Base-by-base conservation (phyloP, 768 basidiomycete species). In the Stropharia rugosoannulata region DNA sequence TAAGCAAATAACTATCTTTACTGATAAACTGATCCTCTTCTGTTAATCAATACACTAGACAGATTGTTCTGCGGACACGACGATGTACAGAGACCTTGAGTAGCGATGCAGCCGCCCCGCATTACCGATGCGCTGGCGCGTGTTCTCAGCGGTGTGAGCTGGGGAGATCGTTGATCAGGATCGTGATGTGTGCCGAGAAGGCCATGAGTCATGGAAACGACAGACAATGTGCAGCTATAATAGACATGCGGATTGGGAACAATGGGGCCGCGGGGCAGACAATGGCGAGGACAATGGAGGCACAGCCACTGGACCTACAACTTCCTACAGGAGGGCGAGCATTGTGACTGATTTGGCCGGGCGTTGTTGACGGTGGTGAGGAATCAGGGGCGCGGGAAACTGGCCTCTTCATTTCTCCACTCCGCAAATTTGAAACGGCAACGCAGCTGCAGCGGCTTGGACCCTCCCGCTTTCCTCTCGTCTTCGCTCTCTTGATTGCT, bases 381-480 rank as follows among this genome's bases (percentile, higher is more conserved):
- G 49, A 48, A 58, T 62, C 63, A 62, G 68, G 62, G 62, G 68
- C 73, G 72, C 73, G 72, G 73, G 70, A 75, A 74, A 66, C 50
- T 62, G 39, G 49, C 54, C 43, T 54, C 57, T 56, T 61, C 63
- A 66, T 59, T 66, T 32, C 60, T 58, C 61, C 59, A 68, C 73
- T 73, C 69, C 70, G 71, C 71, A 64, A 69, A 69, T 73, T 74
- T 73, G 69, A 71, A 69, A 70, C 69, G 19, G 27, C 41, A 18
- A 44, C 42, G 41, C 18, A 18, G 36, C 37, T 10, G 6, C 45
- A 25, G 51, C 62, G 47, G 58, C 61, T 62, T 60, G 66, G 60
- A 52, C 56, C 60, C 46, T 53, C 43, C 62, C 71, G 74, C 63
- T 75, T 70, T 48, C 60, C 64, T 62, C 61, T 53, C 60, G 62